phyloP scores from a whole-genome alignment of 768 basidiomycete genomes.

The Flagelloscypha sp. region DNA sequence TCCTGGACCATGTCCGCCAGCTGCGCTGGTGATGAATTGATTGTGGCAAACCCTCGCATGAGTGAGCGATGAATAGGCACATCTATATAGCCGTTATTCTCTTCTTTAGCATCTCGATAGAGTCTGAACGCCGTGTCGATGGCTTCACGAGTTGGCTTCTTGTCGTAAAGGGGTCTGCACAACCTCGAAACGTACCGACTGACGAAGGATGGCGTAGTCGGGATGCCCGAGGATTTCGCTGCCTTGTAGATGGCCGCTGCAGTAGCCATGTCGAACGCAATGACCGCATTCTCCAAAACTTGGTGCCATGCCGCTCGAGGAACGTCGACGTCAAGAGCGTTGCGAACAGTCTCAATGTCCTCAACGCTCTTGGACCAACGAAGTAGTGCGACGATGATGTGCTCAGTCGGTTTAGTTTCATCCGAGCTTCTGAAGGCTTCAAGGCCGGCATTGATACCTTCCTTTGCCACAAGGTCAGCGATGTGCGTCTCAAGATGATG shows the following conservation, averaged over 20 bases:
- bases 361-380: slow-evolving; percentile 28
- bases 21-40: slow-evolving; percentile 29
- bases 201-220: slow-evolving; percentile 42
- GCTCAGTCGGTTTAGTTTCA: slow-evolving; percentile 23
- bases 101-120: slow-evolving; percentile 43
- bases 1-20: slow-evolving; percentile 34
- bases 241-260: slow-evolving; percentile 45
- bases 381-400: slow-evolving; percentile 34
- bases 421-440: slow-evolving; percentile 24
- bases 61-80: no score
- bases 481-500: slow-evolving; percentile 8
- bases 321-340: slow-evolving; percentile 31
- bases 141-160: slow-evolving; percentile 28
- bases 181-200: slow-evolving; percentile 47
- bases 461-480: slow-evolving; percentile 13
- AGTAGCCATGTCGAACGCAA: slow-evolving; percentile 24
- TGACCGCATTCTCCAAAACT: slow-evolving; percentile 44
- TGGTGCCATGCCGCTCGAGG: slow-evolving; percentile 43
- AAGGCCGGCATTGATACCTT: slow-evolving; percentile 26
- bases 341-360: slow-evolving; percentile 36
- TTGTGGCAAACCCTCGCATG: slow-evolving; percentile 34
- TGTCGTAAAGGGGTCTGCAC: slow-evolving; percentile 33
- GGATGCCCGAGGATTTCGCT: slow-evolving; percentile 33
- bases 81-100: no score
- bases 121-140: slow-evolving; percentile 49